Base-by-base conservation (phyloP, 441 rosid genomes). In the Corymbia calophylla region DNA sequence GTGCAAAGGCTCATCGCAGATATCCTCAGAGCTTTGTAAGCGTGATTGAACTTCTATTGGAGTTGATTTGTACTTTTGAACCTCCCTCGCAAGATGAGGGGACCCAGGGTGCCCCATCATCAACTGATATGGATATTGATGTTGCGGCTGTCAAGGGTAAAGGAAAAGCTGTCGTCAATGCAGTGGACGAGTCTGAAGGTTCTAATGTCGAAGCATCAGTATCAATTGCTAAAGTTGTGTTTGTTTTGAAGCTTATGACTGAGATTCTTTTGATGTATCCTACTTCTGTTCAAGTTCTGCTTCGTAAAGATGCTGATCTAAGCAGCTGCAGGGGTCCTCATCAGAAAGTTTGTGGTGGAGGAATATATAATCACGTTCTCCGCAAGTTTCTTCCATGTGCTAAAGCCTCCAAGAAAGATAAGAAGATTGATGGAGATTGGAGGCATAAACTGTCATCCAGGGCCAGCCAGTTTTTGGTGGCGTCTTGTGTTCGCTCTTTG, bases 21-120 rank as follows among this genome's bases (percentile, higher is more conserved):
- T 93, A 95, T 93, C 97, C 98, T 25, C 99, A 96, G 91, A 97
- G 98, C 92, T 98, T 98, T 90, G 87, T 93, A 87, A 92, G 89
- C 89, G 99, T 96, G 91, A 94, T 97, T 94, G 99, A 98, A 93
- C 96, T 97, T 90, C 98, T 98, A 91, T 93, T 97, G 94, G 98
- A 97, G 92, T 93, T 94, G n/a, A 88, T 97, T 68, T 89, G 92
- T 92, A 88, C 94, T 90, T 98, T 95, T 93, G 86, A 93, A 62
- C 99, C 99, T 90, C 96, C 97, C 27, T 88, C 90, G 70, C 96
- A 91, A 92, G 98, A 95, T 90, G 98, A 94, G 73, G 90, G 87
- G 55, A 89, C 70, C 32, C 90, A 89, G 87, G 94, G 93, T 90
- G 87, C 91, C 88, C 91, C 94, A 84, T 90, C 95, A 56, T 94